Conservation (phyloP, 2,329 filamentous ascomycete genomes). For the Ophiostoma sp. region DNA sequence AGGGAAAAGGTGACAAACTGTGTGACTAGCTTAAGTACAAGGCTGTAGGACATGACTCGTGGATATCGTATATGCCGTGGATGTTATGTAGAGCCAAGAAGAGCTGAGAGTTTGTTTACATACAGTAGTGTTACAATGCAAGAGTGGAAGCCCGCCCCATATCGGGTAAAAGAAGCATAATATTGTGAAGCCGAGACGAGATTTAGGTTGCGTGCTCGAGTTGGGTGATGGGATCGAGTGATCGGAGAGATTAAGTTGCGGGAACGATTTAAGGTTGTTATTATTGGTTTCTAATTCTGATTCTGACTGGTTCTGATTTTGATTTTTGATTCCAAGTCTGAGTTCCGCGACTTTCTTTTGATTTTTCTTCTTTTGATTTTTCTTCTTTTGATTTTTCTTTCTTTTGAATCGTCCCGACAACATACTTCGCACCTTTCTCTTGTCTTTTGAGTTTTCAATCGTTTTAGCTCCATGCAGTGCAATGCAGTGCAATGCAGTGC, state of each 20-base stretch:
- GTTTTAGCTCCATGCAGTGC: constrained; percentile 3
- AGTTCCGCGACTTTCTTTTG: no score
- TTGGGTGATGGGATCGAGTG: not conserved
- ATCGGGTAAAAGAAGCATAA: not conserved
- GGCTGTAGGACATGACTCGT: not conserved
- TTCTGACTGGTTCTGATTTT: not conserved
- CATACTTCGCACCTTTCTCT: not conserved
- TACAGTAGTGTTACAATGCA: not conserved
- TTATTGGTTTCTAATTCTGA: not conserved
- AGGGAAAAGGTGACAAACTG: not conserved
- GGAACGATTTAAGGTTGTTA: not conserved
- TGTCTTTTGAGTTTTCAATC: not conserved
- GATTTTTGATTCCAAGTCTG: not conserved
- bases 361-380: not conserved
- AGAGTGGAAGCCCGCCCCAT: not conserved
- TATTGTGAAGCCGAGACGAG: not conserved
- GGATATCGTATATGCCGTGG: not conserved
- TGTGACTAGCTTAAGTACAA: not conserved
- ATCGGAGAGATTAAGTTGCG: not conserved
- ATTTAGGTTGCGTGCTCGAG: not conserved
- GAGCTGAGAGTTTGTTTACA: not conserved
- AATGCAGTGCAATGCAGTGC: not conserved
- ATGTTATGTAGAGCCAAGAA: not conserved
- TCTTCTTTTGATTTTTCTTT: not conserved
- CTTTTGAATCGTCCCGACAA: not conserved